These are phyloP conservation scores for Stemphylium lycopersici DNA, from an alignment of 2,329 filamentous ascomycete genomes.

Conservation along the genomic window DNA sequence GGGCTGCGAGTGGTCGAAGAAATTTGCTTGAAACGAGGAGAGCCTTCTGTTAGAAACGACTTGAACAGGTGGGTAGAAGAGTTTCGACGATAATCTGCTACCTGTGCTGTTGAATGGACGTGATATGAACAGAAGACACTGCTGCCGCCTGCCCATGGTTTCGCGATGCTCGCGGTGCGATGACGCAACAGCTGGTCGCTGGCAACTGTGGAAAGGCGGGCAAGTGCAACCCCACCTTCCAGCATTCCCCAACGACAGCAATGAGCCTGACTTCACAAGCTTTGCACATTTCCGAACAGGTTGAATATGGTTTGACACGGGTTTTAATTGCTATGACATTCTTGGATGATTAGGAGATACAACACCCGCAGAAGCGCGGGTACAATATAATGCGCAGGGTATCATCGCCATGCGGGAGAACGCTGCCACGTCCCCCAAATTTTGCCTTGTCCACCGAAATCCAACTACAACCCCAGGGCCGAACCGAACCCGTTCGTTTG, in stretches of 20 bases:
- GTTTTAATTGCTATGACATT: slow-evolving; percentile 12
- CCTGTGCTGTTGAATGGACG: background rate
- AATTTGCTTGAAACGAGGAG: background rate
- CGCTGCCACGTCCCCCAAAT: slow-evolving; percentile 9
- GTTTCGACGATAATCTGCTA: too few relatives aligned
- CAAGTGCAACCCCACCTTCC: slow-evolving; percentile 9
- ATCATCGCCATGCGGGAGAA: slow-evolving; percentile 16
- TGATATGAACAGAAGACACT: slow-evolving; percentile 1
- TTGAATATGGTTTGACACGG: too few relatives aligned
- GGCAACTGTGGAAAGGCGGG: slow-evolving; percentile 11
- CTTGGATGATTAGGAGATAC: slow-evolving; percentile 11
- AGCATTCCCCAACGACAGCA: background rate
- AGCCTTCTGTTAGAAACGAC: background rate
- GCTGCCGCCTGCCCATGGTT: slow-evolving; percentile 22
- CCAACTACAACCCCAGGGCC: slow-evolving; percentile 5
- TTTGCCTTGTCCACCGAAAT: slow-evolving; percentile 6
- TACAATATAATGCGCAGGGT: slow-evolving; percentile 14
- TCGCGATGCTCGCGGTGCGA: slow-evolving; percentile 18
- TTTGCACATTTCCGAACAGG: background rate
- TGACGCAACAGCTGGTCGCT: slow-evolving; percentile 30
- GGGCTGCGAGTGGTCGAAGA: background rate
- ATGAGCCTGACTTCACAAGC: background rate
- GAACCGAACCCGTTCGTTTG: background rate
- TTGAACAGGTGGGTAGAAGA: background rate
- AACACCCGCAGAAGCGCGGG: slow-evolving; percentile 8